These are phyloP conservation scores for Phytophthora lateralis DNA, from an alignment of 352 stramenopile genomes.

Conservation along the genomic window DNA sequence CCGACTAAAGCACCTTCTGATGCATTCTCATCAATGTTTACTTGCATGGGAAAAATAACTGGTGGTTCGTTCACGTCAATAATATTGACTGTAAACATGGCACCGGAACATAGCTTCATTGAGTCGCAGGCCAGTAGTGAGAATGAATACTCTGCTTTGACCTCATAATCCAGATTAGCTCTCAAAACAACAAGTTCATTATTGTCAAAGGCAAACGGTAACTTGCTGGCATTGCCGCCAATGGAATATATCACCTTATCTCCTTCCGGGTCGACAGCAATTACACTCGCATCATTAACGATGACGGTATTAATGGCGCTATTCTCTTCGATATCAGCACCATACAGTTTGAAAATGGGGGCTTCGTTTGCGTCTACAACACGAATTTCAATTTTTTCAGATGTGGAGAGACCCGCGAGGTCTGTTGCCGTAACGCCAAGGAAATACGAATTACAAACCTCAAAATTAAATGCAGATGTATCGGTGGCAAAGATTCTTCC, in stretches of 20 bases:
- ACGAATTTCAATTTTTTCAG: slow-evolving; percentile 34
- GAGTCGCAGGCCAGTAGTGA: slow-evolving; percentile 27
- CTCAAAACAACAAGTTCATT: slow-evolving; percentile 25
- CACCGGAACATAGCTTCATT: slow-evolving; percentile 10
- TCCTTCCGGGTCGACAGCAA: slow-evolving; percentile 28
- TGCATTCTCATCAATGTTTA: slow-evolving; percentile 29
- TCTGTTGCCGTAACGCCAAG: slow-evolving; percentile 40
- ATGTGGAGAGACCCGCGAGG: slow-evolving; percentile 30
- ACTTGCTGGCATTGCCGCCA: neutral
- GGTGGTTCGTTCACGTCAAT: slow-evolving; percentile 35
- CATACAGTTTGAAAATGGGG: slow-evolving; percentile 36
- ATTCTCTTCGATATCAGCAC: slow-evolving; percentile 25
- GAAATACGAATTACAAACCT: slow-evolving; percentile 25
- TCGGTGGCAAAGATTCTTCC: slow-evolving; percentile 47
- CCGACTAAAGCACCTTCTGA: slow-evolving; percentile 15
- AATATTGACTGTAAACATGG: slow-evolving; percentile 16
- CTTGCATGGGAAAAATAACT: slow-evolving; percentile 11
- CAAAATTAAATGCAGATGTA: slow-evolving; percentile 49
- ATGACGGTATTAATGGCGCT: slow-evolving; percentile 22
- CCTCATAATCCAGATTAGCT: slow-evolving; percentile 27
- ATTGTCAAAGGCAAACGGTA: slow-evolving; percentile 27
- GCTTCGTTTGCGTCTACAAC: slow-evolving; percentile 57
- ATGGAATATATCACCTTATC: slow-evolving; percentile 18
- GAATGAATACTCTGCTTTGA: slow-evolving; percentile 9
- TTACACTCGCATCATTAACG: slow-evolving; percentile 4